Base-by-base conservation (phyloP, 345 rosid genomes). In the Jatropha curcas region DNA sequence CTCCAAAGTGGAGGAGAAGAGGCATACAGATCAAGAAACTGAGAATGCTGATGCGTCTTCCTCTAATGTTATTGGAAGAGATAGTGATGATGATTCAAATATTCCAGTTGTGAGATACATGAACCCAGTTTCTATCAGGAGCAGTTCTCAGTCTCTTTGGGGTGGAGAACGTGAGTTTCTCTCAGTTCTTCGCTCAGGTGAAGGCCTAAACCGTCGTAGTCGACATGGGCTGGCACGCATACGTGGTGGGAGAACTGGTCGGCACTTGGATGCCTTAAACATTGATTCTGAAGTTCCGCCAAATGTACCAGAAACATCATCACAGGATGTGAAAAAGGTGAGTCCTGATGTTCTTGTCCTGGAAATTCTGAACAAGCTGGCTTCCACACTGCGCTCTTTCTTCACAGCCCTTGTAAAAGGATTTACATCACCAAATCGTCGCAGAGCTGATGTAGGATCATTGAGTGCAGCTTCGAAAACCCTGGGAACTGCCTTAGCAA, bases 361-460 rank as follows among this genome's bases (percentile, higher is more conserved):
- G 62, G 98, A 94, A 81, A 88, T 86, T 72, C 82, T 94, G 27
- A 87, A 86, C 83, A 90, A 89, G 83, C 70, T 90, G 84, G 91
- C 87, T 58, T 82, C 84, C 64, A 89, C 97, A 17, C 59, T 92
- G 53, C 88, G 97, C 16, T 71, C 87, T 61, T 92, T 94, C 80
- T 92, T 92, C 73, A 86, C 87, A 51, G 92, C 97, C 61, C 87
- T 94, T 82, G 98, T 94, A 43, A 94, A 94, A 84, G 97, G 95
- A 50, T 89, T 90, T 70, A 90, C 95, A 51, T 88, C 92, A 62
- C 91, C 97, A 35, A 88, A 89, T 75, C 98, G 97, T 57, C 97
- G 98, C 48, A 86, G 98, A 83, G 87, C 88, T 74, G 98, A 94
- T 81, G 80, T 86, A 30, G 93, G 89, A 53, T 77, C 91, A 55